phyloP scores from a whole-genome alignment of 1,284 basidiomycete species.

The Kwoniella shivajii region DNA sequence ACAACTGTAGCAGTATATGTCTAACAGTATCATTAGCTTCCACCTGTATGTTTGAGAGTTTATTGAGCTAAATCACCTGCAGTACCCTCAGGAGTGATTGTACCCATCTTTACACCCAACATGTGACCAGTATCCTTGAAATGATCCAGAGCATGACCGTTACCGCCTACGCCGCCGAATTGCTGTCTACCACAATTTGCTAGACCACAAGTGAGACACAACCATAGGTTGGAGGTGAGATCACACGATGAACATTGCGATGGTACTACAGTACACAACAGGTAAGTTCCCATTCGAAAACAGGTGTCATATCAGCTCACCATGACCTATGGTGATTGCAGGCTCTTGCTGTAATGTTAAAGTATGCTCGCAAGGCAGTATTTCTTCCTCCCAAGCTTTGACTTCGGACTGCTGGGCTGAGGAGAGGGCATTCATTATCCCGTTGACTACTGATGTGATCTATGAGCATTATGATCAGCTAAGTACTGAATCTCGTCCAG shows the following conservation, averaged over 20 bases:
- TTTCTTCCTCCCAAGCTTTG: constrained; percentile 97
- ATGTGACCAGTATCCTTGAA: constrained; percentile 75
- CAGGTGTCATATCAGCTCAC: constrained; percentile 21
- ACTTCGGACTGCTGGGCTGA: constrained; percentile 92
- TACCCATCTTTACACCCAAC: constrained; percentile 91
- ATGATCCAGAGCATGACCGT: constrained; percentile 86
- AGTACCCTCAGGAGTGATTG: constrained; percentile 90
- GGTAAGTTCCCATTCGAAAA: not conserved
- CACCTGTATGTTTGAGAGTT: not conserved
- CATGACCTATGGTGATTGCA: constrained; percentile 37
- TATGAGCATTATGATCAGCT: constrained; percentile 32
- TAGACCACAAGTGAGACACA: constrained; percentile 92
- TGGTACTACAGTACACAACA: constrained; percentile 59
- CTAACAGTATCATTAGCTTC: constrained; percentile 54
- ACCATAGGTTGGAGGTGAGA: constrained; percentile 88
- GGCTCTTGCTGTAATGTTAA: constrained; percentile 71
- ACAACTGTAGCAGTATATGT: constrained; percentile 93
- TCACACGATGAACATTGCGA: constrained; percentile 77
- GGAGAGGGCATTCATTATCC: constrained; percentile 77
- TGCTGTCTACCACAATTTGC: constrained; percentile 89
- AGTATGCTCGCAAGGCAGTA: constrained; percentile 83
- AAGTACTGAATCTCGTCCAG: too few species aligned
- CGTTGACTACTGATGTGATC: constrained; percentile 65
- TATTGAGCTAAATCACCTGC: constrained; percentile 64
- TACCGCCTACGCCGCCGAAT: constrained; percentile 81